These are phyloP conservation scores for Pyrenophora graminea DNA, from an alignment of 2,329 filamentous ascomycete species.

Conservation along the genomic window DNA sequence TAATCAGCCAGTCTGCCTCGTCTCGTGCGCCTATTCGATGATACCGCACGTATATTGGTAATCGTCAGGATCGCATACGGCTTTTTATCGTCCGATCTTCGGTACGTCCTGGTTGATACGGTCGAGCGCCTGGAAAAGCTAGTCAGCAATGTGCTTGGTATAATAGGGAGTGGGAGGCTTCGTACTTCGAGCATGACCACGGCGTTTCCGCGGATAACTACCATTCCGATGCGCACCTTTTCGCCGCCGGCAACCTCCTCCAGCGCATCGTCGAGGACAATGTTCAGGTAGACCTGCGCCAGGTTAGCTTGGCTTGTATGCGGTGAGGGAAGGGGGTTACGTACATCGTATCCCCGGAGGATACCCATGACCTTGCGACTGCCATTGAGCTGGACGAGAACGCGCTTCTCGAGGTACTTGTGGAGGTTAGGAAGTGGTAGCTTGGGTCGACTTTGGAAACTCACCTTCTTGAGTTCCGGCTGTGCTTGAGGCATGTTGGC, in stretches of 20 bases:
- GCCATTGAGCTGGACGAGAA: constrained; percentile 97
- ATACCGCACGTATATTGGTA: not conserved
- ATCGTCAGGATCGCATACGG: constrained; percentile 2
- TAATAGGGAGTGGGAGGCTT: not conserved
- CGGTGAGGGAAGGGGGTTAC: constrained; percentile 35
- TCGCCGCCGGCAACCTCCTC: constrained; percentile 93
- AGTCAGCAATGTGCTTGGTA: constrained; percentile 13
- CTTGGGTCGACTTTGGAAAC: not conserved
- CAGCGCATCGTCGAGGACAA: constrained; percentile 94
- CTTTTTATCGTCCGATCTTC: constrained; percentile 36
- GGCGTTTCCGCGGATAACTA: constrained; percentile 96
- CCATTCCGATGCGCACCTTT: constrained; percentile 89
- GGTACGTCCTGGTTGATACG: constrained; percentile 43
- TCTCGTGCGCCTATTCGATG: not conserved
- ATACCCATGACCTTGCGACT: constrained; percentile 96
- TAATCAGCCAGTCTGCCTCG: constrained; percentile 10
- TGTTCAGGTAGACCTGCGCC: constrained; percentile 89
- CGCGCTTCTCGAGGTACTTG: constrained; percentile 98
- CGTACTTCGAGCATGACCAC: constrained; percentile 91
- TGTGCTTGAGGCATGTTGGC: constrained; percentile 94
- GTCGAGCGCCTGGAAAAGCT: constrained; percentile 35
- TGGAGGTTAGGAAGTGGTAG: constrained; percentile 24
- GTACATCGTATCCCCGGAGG: constrained; percentile 92
- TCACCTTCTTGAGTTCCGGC: constrained; percentile 97
- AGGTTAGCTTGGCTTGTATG: constrained; percentile 1